Percentiles rank a stretch among this genome's conserved stretches.
phyloP scores from a whole-genome alignment of 192 early-diverging fungal species.

The Glomus cerebriforme region DNA sequence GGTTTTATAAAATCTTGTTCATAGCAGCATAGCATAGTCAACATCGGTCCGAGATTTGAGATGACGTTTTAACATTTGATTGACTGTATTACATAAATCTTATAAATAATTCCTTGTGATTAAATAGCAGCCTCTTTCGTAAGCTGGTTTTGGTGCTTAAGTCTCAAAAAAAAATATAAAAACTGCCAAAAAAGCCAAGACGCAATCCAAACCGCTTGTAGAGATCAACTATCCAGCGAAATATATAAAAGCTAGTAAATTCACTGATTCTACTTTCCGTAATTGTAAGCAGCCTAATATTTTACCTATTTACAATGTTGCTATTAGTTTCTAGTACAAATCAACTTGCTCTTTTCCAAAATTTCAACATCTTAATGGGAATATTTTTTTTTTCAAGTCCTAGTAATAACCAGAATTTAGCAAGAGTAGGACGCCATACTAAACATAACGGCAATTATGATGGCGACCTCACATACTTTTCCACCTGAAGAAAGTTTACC shows the following conservation, averaged over 20 bases:
- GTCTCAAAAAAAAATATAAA: conserved; percentile 9
- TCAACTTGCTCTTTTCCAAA: background rate
- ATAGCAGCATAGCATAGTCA: no score
- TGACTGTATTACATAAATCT: background rate
- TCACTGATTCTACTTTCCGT: background rate
- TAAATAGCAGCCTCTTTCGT: background rate
- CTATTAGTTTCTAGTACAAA: background rate
- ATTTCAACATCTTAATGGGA: background rate
- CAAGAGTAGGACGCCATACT: conserved; percentile 16
- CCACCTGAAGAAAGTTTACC: conserved; percentile 26
- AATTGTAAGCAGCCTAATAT: background rate
- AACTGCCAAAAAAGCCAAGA: conserved; percentile 3
- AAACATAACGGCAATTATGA: conserved; percentile 28
- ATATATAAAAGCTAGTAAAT: background rate
- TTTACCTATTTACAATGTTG: background rate
- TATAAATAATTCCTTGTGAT: background rate
- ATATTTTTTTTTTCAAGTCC: background rate
- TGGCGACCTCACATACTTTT: conserved; percentile 33
- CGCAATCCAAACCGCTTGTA: background rate
- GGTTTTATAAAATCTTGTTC: no score
- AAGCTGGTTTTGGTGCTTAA: conserved; percentile 9
- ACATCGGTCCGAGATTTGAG: background rate
- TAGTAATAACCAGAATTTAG: conserved; percentile 10
- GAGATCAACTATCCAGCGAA: background rate
- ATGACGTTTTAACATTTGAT: background rate